Percentiles rank a stretch among this genome's conserved stretches.
phyloP scores from a whole-genome alignment of 2,329 filamentous ascomycete genomes.

The Scleromitrula shiraiana region DNA sequence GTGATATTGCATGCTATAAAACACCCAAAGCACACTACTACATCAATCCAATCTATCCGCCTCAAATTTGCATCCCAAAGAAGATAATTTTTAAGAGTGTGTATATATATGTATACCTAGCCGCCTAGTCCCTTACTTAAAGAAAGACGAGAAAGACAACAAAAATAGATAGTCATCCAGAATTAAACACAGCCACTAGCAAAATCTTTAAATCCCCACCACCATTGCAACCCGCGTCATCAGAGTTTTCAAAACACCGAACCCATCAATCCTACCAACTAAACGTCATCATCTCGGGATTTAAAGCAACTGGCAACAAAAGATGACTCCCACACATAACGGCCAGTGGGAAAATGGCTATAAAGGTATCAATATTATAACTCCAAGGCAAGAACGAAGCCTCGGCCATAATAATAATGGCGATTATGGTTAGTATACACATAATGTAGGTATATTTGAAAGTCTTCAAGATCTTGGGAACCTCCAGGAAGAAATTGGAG shows the following conservation, averaged over 20 bases:
- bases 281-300: slow-evolving; percentile 10
- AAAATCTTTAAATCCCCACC: neutral
- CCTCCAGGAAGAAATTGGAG: slow-evolving; percentile 11
- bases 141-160: too few species aligned
- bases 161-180: too few species aligned
- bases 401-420: slow-evolving; percentile 3
- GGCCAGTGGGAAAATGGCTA: slow-evolving; percentile 4
- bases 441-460: slow-evolving; percentile 10
- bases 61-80: too few species aligned
- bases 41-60: too few species aligned
- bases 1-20: too few species aligned
- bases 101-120: too few species aligned
- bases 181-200: too few species aligned
- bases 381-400: slow-evolving; percentile 7
- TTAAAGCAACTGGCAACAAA: slow-evolving; percentile 5
- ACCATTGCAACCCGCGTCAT: neutral
- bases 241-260: neutral
- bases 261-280: slow-evolving; percentile 1
- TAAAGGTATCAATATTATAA: slow-evolving; percentile 3
- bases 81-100: too few species aligned
- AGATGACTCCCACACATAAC: slow-evolving; percentile 6
- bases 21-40: too few species aligned
- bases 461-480: slow-evolving; percentile 3
- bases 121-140: too few species aligned
- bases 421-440: neutral